Base-by-base conservation (phyloP, 1,284 basidiomycete species). In the Rhodotorula sp. region DNA sequence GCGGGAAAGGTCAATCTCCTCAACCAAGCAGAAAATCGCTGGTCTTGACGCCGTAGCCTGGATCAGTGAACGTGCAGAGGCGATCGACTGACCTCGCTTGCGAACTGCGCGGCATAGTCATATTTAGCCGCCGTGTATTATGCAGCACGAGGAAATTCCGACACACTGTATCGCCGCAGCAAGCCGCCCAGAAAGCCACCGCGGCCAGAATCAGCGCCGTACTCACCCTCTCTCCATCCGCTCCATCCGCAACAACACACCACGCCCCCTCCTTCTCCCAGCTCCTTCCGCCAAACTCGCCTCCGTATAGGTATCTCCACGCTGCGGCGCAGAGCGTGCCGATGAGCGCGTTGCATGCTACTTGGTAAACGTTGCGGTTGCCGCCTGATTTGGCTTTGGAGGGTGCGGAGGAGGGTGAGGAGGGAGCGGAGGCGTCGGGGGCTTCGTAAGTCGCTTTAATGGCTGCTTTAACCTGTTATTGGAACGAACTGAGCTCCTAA, bases 81-180 rank as follows among this genome's bases (percentile, higher is more conserved):
- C 46, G 47, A 13, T 16, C 8, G 30, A 58, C 63, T 54, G 3
- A 69, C 72, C 60, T 75, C 74, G 62, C 69, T 70, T 0, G 74
- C 70, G 20, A 74, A 68, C 74, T 73, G 65, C 18, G 10, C 13
- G 13, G 22, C 46, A 20, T 11, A 7, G 24, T 2, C 13, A 16
- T 7, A 5, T 62, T 24, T 54, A 50, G 13, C 13, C 24, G 5
- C 4, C 20, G n/a, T 8, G 40, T 22, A 76, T 74, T 2, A 0
- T 7, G 20, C 15, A 13, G 51, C 34, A 18, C 1, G 15, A 46
- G 26, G 46, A 26, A 28, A n/a, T 0, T 59, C 47, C 26, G 69
- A 75, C 72, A 92, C 89, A 22, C 85, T 0, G 91, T 94, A 77
- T 94, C 91, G 1, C 90, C 91, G 7, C 91, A 82, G 78, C 90